Conservation (phyloP, 1,139 yeast species). For the Geotrichum carabidarum region DNA sequence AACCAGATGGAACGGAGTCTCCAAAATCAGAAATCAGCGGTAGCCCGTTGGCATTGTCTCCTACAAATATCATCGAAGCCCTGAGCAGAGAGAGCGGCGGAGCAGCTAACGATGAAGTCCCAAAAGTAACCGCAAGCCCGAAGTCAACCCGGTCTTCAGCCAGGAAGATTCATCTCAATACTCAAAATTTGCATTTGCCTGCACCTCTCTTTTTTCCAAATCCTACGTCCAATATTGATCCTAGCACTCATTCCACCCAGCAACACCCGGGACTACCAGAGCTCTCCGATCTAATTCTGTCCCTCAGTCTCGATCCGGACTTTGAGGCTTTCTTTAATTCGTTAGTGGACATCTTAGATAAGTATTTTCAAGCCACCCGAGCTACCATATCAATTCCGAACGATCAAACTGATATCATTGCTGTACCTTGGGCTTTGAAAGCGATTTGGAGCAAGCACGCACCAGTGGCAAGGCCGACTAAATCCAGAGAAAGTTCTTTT, state of each 20-base stretch:
- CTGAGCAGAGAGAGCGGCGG: too few relatives aligned
- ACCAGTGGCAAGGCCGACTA: background rate
- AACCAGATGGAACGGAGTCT: too few relatives aligned
- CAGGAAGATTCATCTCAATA: background rate
- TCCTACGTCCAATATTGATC: background rate
- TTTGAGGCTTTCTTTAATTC: constrained; percentile 34
- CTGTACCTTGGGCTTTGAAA: constrained; percentile 38
- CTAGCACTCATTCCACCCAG: background rate
- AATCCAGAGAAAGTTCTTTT: constrained; percentile 6
- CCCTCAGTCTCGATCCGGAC: constrained; percentile 34
- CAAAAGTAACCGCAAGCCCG: too few relatives aligned
- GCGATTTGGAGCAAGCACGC: constrained; percentile 31
- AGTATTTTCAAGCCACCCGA: constrained; percentile 31
- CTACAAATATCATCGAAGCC: too few relatives aligned
- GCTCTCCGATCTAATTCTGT: constrained; percentile 32
- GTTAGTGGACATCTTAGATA: constrained; percentile 29
- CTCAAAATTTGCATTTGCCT: background rate
- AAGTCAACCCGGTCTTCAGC: background rate
- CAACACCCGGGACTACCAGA: constrained; percentile 24
- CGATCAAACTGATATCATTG: constrained; percentile 36
- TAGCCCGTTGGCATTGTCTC: too few relatives aligned
- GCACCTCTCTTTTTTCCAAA: background rate
- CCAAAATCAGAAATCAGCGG: too few relatives aligned
- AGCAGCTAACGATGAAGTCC: too few relatives aligned
- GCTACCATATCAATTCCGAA: constrained; percentile 33